A percentile compares a stretch with the other conserved stretches of the same genome.
These are phyloP conservation scores for Paramecium biaurelia DNA, from an alignment of 73 alveolate genomes.

Conservation along the genomic window DNA sequence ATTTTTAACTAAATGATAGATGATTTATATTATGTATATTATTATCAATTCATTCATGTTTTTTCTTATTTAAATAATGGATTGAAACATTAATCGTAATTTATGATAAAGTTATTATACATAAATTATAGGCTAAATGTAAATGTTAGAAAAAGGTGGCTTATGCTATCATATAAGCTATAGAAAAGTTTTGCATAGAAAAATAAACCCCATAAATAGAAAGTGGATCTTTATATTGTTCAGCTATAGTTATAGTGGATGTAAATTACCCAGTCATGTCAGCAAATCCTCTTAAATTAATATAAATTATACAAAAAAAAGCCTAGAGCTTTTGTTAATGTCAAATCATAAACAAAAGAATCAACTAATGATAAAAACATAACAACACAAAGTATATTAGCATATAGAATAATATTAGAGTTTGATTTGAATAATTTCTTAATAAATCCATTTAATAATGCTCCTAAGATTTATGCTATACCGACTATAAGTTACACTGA, in stretches of 20 bases:
- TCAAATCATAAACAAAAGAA: background rate
- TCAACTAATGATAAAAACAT: background rate
- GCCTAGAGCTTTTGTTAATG: background rate
- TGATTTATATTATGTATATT: background rate
- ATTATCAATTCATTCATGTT: background rate
- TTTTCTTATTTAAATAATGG: background rate
- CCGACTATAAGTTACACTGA: background rate
- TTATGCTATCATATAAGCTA: background rate
- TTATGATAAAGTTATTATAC: background rate
- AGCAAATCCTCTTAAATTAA: background rate
- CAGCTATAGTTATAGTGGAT: background rate
- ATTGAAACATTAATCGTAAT: background rate
- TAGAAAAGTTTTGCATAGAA: background rate
- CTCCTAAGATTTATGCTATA: background rate
- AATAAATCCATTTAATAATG: background rate
- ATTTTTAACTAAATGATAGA: too few species aligned
- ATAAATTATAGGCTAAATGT: background rate
- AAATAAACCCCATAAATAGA: background rate
- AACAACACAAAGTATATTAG: background rate
- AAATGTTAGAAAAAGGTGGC: background rate
- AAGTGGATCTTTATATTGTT: background rate
- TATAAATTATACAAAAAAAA: background rate
- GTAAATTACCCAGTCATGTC: constrained; percentile 14
- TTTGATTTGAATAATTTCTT: background rate
- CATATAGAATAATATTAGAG: background rate